Evolutionary conservation across 257 asterid genomes (phyloP), one percentile per base, ranked within the genome.

Genomic region (Ilex asprella): DNA sequence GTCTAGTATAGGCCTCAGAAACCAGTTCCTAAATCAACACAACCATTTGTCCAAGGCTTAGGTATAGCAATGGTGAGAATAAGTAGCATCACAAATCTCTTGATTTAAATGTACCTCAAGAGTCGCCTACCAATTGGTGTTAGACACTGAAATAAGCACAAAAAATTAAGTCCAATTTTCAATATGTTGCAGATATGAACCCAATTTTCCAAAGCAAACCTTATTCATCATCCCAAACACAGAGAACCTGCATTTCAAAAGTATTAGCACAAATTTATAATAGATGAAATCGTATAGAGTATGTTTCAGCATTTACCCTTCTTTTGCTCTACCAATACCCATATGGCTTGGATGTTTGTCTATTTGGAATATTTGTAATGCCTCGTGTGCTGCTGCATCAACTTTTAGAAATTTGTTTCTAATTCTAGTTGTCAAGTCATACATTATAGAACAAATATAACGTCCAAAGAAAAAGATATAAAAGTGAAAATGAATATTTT

Each of bases 321-420:
- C 99, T 82, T 89, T 92, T 65, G 99, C 85, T 84, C 95, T 89
- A 53, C 99, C 99, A 75, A 92, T 92, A 63, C 99, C 99, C 99
- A 89, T 92, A 71, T 92, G 99, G 70, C 99, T 92, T 55, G 99
- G 99, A 75, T 92, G 99, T 71, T 86, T 89, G 79, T 92, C 99
- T 44, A 82, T 84, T 74, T 92, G 97, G 78, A 92, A 92, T 69
- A 92, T 89, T 77, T 92, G 99, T 77, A 92, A 81, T 58, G 95
- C 97, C 72, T 92, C 99, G 31, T 81, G 95, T 43, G 89, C 97
- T 69, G 85, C 81, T 6, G 99, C 75, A 83, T 92, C 99, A 80
- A 92, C 94, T 76, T 83, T 86, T 68, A 92, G 95, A 75, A 89
- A 92, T 68, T 89, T 86, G 78, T 85, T 80, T 58, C 99, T 92